Evolutionary conservation across 1,139 yeast species (phyloP).

Genomic region (Yamadazyma spencermartinsiae): DNA sequence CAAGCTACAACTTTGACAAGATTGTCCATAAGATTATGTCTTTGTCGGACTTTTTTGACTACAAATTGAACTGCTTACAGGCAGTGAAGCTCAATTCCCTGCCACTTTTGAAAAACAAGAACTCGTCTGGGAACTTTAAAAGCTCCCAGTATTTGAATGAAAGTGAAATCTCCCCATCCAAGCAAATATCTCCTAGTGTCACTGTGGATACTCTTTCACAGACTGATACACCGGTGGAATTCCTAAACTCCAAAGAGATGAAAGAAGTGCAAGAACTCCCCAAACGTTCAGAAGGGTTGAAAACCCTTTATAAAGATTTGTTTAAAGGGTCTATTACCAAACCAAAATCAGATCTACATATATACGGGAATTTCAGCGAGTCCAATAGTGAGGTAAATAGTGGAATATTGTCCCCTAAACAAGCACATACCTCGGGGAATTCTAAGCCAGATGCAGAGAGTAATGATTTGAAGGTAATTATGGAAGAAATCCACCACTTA

Average conservation of each 20-base stretch:
- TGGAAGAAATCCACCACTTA: slow-evolving; percentile 31
- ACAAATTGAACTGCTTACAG: slow-evolving; percentile 8
- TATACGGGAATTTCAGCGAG: slow-evolving; percentile 28
- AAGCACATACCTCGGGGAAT: too few relatives aligned
- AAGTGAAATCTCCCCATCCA: not conserved
- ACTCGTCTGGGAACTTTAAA: too few relatives aligned
- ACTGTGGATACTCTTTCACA: not conserved
- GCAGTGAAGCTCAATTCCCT: not conserved
- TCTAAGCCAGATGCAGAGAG: not conserved
- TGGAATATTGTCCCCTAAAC: not conserved
- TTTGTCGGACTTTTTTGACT: slow-evolving; percentile 20
- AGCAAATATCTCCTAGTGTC: slow-evolving; percentile 1
- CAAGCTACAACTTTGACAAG: slow-evolving; percentile 22
- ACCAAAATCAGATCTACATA: slow-evolving; percentile 13
- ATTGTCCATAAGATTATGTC: slow-evolving; percentile 22
- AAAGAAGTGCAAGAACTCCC: slow-evolving; percentile 4
- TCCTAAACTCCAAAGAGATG: slow-evolving; percentile 7
- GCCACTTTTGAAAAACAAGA: too few relatives aligned
- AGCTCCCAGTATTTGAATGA: too few relatives aligned
- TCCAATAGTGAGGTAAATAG: slow-evolving; percentile 7
- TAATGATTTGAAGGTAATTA: slow-evolving; percentile 20
- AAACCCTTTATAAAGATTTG: slow-evolving; percentile 10
- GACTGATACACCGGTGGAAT: slow-evolving; percentile 4
- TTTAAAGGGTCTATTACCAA: slow-evolving; percentile 10
- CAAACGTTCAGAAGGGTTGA: slow-evolving; percentile 2